phyloP scores from a whole-genome alignment of 1,284 basidiomycete genomes.

The Mycosarcoma maydis region DNA sequence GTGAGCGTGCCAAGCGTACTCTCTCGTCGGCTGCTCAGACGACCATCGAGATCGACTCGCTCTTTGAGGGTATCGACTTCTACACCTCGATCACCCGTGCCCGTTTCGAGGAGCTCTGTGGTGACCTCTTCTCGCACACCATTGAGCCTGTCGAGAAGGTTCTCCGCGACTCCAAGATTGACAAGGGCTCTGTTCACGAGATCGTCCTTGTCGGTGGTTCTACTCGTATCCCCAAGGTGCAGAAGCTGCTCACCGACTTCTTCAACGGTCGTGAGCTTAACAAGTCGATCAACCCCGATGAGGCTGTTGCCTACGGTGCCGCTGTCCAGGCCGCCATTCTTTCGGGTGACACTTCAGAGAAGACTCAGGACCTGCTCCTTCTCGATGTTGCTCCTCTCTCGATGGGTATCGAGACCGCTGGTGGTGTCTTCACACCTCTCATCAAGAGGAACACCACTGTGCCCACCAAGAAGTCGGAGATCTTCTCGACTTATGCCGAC shows the following conservation, averaged over 20 bases:
- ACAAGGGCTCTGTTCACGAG: constrained; percentile 88
- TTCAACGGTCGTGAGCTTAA: constrained; percentile 80
- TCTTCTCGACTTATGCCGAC: constrained; percentile 98
- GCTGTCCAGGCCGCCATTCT: constrained; percentile 99
- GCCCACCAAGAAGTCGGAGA: constrained; percentile 98
- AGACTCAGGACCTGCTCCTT: constrained; percentile 94
- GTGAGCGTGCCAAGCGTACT: constrained; percentile 98
- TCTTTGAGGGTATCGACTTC: constrained; percentile 98
- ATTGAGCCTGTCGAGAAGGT: constrained; percentile 99
- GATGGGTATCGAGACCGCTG: constrained; percentile 95
- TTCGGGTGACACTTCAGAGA: constrained; percentile 96
- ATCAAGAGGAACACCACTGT: constrained; percentile 99
- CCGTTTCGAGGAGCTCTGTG: constrained; percentile 97
- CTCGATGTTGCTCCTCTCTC: constrained; percentile 97
- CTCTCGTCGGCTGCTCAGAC: constrained; percentile 96
- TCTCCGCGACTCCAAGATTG: constrained; percentile 96
- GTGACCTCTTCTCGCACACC: constrained; percentile 95
- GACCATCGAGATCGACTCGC: constrained; percentile 96
- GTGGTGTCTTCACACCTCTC: constrained; percentile 97
- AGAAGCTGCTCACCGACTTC: constrained; percentile 97
- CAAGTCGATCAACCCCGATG: constrained; percentile 93
- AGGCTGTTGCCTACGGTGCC: constrained; percentile 99
- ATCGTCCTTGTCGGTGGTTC: constrained; percentile 98
- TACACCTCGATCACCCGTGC: constrained; percentile 98
- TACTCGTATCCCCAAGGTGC: constrained; percentile 97